Evolutionary conservation across 2,329 filamentous ascomycete genomes (phyloP).

Genomic region (Didymella sp.): DNA sequence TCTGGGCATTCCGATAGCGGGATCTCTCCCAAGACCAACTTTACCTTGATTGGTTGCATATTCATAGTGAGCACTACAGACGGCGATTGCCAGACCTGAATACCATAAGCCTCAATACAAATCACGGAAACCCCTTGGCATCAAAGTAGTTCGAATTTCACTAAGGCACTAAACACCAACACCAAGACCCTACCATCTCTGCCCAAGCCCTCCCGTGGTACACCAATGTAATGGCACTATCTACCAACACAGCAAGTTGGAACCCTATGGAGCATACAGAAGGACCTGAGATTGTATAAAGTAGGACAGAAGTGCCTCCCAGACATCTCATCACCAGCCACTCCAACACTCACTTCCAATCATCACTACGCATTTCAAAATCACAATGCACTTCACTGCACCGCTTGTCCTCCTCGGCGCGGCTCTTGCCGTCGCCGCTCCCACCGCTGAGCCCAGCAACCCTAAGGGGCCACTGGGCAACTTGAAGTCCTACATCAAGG

Average conservation of each 20-base stretch:
- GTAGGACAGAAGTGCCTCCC: not conserved
- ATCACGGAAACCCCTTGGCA: constrained; percentile 27
- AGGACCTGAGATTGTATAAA: constrained; percentile 30
- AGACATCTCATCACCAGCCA: constrained; percentile 12
- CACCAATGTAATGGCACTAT: constrained; percentile 28
- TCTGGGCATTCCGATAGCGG: constrained; percentile 10
- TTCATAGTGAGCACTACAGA: not conserved
- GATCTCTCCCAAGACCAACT: constrained; percentile 1
- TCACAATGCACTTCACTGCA: constrained; percentile 33
- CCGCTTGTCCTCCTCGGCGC: constrained; percentile 29
- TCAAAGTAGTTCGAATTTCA: constrained; percentile 4
- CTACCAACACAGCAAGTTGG: not conserved
- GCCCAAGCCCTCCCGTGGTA: constrained; percentile 11
- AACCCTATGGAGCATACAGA: constrained; percentile 1
- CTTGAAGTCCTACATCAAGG: constrained; percentile 24
- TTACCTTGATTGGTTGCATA: constrained; percentile 1
- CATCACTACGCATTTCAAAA: not conserved
- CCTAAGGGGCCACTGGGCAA: not conserved
- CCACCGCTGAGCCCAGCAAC: constrained; percentile 17
- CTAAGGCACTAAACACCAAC: constrained; percentile 20
- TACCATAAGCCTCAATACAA: constrained; percentile 17
- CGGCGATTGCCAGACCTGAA: not conserved
- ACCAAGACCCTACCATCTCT: constrained; percentile 23
- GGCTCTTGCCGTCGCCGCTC: constrained; percentile 31
- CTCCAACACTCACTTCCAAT: constrained; percentile 1